Conservation (phyloP, 1,284 basidiomycete genomes). For the Trametes hirsuta region DNA sequence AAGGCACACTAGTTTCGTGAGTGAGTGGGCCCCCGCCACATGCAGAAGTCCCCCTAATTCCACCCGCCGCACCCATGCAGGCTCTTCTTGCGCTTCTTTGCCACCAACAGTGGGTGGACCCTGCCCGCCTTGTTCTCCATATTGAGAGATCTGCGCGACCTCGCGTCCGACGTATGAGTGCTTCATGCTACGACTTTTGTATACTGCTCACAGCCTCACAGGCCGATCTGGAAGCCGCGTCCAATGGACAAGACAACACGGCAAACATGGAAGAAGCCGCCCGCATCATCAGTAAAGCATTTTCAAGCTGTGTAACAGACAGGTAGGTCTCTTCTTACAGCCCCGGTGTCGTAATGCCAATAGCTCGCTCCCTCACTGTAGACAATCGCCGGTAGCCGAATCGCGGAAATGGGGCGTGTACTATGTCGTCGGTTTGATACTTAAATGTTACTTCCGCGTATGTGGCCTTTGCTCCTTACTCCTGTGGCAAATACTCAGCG, state of each 20-base stretch:
- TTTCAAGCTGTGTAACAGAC: constrained; percentile 89
- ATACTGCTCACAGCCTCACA: constrained; percentile 32
- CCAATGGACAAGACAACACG: constrained; percentile 60
- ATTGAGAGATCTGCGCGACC: constrained; percentile 76
- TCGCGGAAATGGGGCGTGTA: constrained; percentile 96
- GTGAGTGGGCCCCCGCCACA: constrained; percentile 18
- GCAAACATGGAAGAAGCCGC: constrained; percentile 92
- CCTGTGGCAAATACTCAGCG: neutral
- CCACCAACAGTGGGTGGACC: constrained; percentile 80
- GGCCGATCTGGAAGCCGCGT: constrained; percentile 70
- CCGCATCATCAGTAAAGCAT: constrained; percentile 88
- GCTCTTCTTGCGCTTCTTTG: constrained; percentile 77
- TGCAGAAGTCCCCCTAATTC: constrained; percentile 20
- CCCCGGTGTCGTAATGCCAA: neutral
- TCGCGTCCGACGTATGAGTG: constrained; percentile 69
- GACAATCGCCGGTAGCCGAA: constrained; percentile 61
- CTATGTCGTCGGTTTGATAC: constrained; percentile 88
- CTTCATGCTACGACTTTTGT: neutral
- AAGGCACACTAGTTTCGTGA: constrained; percentile 40
- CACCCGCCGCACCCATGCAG: constrained; percentile 38
- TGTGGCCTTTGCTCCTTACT: constrained; percentile 31
- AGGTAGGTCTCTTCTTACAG: constrained; percentile 50
- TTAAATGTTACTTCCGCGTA: constrained; percentile 95
- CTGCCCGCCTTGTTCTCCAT: constrained; percentile 80
- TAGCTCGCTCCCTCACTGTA: constrained; percentile 1